These are phyloP conservation scores for Cercophora scortea DNA, from an alignment of 495 filamentous ascomycete species.

Conservation along the genomic window DNA sequence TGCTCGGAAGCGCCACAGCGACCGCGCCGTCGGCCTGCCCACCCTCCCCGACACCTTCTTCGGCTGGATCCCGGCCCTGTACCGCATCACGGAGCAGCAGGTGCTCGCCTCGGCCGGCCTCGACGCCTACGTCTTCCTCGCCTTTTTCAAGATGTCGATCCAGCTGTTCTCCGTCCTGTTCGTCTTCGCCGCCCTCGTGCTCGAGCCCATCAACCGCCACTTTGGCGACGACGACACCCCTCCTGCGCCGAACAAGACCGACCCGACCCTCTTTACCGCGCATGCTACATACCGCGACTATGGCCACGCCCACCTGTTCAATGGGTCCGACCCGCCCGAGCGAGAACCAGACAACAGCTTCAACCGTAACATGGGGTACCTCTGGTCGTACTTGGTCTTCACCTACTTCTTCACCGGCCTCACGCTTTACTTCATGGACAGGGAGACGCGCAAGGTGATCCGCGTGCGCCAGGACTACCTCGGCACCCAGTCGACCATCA, in stretches of 20 bases:
- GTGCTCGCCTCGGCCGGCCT: constrained; percentile 84
- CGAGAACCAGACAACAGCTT: constrained; percentile 26
- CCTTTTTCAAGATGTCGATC: constrained; percentile 90
- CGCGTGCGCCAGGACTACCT: constrained; percentile 82
- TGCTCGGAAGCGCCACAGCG: constrained; percentile 65
- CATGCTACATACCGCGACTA: constrained; percentile 7
- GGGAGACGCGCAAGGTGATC: constrained; percentile 76
- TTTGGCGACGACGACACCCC: constrained; percentile 24
- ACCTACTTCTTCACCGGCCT: constrained; percentile 83
- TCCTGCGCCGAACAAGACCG: constrained; percentile 1
- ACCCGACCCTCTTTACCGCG: constrained; percentile 1
- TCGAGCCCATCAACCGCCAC: constrained; percentile 76
- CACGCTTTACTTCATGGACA: constrained; percentile 73
- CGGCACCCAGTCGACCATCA: constrained; percentile 85
- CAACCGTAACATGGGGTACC: constrained; percentile 42
- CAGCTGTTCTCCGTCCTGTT: constrained; percentile 72
- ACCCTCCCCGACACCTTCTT: constrained; percentile 80
- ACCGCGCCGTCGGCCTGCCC: constrained; percentile 67
- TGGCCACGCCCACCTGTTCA: not conserved
- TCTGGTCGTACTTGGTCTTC: constrained; percentile 93
- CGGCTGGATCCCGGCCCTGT: constrained; percentile 91
- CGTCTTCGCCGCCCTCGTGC: constrained; percentile 68
- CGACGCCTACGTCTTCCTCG: constrained; percentile 91
- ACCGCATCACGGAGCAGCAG: constrained; percentile 80
- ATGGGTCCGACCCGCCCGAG: not conserved